These are phyloP conservation scores for Pseudogymnoascus verrucosus DNA, from an alignment of 2,329 filamentous ascomycete genomes.

Conservation along the genomic window DNA sequence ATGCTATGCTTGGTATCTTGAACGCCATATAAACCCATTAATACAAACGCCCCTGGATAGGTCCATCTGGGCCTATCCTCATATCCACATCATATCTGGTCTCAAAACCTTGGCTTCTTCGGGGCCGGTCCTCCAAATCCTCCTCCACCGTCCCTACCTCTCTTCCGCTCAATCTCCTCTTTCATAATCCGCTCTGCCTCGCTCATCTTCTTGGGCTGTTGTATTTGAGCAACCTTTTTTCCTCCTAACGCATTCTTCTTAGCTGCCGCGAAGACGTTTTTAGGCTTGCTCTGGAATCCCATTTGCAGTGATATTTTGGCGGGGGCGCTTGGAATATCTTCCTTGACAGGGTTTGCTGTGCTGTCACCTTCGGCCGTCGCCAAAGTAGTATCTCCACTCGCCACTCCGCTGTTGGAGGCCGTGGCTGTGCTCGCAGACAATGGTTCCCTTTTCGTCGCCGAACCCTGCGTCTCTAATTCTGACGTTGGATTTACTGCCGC, in stretches of 20 bases:
- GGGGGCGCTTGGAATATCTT: slow-evolving; percentile 17
- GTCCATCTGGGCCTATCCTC: neutral
- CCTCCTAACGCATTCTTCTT: slow-evolving; percentile 64
- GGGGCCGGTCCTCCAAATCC: slow-evolving; percentile 29
- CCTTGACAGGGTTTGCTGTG: neutral
- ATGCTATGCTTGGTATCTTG: slow-evolving; percentile 1
- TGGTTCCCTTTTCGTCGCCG: neutral
- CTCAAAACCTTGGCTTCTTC: slow-evolving; percentile 43
- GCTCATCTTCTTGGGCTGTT: slow-evolving; percentile 73
- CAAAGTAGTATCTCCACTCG: slow-evolving; percentile 4
- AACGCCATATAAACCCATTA: slow-evolving; percentile 8
- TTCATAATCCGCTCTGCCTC: slow-evolving; percentile 87
- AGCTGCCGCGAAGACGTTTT: slow-evolving; percentile 64
- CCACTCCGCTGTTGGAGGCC: neutral
- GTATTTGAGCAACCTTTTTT: slow-evolving; percentile 53
- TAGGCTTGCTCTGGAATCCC: slow-evolving; percentile 55
- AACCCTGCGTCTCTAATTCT: slow-evolving; percentile 10
- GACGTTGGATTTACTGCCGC: slow-evolving; percentile 15
- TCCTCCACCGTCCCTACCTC: slow-evolving; percentile 41
- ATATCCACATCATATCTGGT: neutral
- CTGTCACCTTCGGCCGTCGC: slow-evolving; percentile 6
- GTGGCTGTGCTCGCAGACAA: neutral
- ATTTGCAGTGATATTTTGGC: slow-evolving; percentile 57
- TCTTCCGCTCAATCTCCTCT: slow-evolving; percentile 67
- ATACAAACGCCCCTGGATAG: slow-evolving; percentile 16